phyloP scores from a whole-genome alignment of 2,329 filamentous ascomycete species.

The Fusarium pseudoanthophilum region DNA sequence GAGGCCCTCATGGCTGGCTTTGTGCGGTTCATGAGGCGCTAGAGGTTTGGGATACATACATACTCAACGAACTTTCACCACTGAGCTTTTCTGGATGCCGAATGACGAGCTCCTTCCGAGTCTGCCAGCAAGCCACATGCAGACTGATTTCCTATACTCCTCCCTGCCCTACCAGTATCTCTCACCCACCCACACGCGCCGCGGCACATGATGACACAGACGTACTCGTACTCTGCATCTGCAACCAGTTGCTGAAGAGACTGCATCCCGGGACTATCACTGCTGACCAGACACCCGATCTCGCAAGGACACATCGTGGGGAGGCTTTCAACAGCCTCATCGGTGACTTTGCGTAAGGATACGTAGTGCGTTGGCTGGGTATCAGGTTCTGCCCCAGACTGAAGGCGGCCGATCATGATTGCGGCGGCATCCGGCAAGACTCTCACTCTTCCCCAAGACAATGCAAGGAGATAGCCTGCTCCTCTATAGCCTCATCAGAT shows the following conservation, averaged over 20 bases:
- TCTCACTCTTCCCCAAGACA: accelerated
- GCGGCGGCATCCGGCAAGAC: not conserved
- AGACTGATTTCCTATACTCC: accelerated
- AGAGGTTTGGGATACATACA: not conserved
- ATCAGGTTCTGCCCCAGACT: not conserved
- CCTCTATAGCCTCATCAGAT: too few species aligned
- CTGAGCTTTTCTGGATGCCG: too few species aligned
- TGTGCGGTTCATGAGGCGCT: not conserved
- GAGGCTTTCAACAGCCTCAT: too few species aligned
- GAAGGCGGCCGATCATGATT: not conserved
- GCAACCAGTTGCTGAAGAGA: not conserved
- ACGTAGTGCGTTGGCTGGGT: accelerated
- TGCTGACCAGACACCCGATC: accelerated
- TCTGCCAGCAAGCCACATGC: not conserved
- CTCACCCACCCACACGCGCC: too few species aligned
- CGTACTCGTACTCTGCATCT: not conserved
- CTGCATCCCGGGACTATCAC: accelerated
- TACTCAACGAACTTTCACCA: not conserved
- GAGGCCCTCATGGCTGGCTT: not conserved
- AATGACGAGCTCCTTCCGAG: accelerated
- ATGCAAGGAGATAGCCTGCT: accelerated
- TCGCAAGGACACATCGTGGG: not conserved
- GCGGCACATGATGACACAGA: not conserved
- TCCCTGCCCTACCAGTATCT: not conserved
- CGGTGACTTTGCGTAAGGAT: accelerated